Evolutionary conservation across 129 eudicot genomes (phyloP).

Genomic region (Lonicera japonica): DNA sequence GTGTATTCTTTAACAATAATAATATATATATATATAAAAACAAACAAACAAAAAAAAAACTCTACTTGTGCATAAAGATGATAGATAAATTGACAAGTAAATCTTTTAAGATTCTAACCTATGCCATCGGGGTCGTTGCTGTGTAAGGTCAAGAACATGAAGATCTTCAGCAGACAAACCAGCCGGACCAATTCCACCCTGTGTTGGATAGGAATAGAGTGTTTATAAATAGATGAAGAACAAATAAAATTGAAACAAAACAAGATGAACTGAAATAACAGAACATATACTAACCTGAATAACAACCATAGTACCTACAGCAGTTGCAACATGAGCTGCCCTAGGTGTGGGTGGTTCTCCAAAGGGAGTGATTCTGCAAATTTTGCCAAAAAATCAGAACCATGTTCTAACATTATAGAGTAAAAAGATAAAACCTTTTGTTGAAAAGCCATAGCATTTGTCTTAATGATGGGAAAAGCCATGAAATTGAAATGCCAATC

Average conservation of each 20-base stretch:
- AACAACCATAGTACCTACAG: slow-evolving; percentile 99
- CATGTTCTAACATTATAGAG: background rate
- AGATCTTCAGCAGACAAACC: slow-evolving; percentile 99
- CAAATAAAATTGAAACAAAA: too few relatives aligned
- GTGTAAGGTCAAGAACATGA: slow-evolving; percentile 96
- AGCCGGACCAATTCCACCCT: slow-evolving; percentile 99
- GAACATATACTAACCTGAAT: slow-evolving; percentile 57
- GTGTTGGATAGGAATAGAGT: slow-evolving; percentile 8
- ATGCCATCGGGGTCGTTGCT: slow-evolving; percentile 95
- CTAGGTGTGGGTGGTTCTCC: slow-evolving; percentile 99
- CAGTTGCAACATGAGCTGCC: slow-evolving; percentile 99
- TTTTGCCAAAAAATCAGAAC: background rate
- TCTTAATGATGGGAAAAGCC: background rate
- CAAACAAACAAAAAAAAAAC: too few relatives aligned
- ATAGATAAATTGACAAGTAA: slow-evolving; percentile 6
- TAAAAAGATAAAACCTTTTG: too few relatives aligned
- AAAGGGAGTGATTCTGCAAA: slow-evolving; percentile 74
- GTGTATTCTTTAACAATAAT: too few relatives aligned
- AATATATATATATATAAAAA: too few relatives aligned
- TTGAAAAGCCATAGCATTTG: too few relatives aligned
- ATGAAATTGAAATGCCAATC: too few relatives aligned
- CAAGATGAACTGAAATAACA: background rate
- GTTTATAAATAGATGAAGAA: background rate
- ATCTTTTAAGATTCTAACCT: slow-evolving; percentile 52
- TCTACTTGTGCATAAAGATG: slow-evolving; percentile 1